These are phyloP conservation scores for Fusarium mundagurra DNA, from an alignment of 2,329 filamentous ascomycete species.

Conservation along the genomic window DNA sequence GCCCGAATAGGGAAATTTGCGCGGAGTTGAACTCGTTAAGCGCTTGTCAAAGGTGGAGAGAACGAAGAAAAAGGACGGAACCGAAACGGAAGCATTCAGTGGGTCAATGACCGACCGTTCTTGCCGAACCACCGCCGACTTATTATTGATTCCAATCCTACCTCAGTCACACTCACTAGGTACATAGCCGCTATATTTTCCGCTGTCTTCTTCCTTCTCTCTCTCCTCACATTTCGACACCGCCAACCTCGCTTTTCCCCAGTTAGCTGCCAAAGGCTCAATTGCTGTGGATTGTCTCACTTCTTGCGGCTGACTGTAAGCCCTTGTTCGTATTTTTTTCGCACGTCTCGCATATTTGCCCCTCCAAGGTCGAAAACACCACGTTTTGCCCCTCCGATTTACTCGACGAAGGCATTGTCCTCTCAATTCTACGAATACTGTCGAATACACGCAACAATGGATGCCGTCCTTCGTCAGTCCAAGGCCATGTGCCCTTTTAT, in stretches of 20 bases:
- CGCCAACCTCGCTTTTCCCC: neutral
- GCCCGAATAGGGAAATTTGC: slow-evolving; percentile 23
- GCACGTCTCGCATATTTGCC: slow-evolving; percentile 20
- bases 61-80: slow-evolving; percentile 28
- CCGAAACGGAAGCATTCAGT: slow-evolving; percentile 37
- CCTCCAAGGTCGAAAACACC: slow-evolving; percentile 20
- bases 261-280: slow-evolving; percentile 1
- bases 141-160: slow-evolving; percentile 7
- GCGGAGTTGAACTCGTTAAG: slow-evolving; percentile 14
- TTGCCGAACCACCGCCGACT: slow-evolving; percentile 39
- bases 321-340: slow-evolving; percentile 27
- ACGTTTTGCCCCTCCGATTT: slow-evolving; percentile 29
- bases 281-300: slow-evolving; percentile 25
- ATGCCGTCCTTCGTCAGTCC: slow-evolving; percentile 93
- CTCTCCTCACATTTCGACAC: neutral
- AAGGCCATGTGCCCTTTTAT: slow-evolving; percentile 98
- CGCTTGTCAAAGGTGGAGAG: neutral
- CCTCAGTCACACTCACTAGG: slow-evolving; percentile 4
- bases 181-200: slow-evolving; percentile 21
- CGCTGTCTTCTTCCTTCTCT: neutral
- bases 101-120: slow-evolving; percentile 36
- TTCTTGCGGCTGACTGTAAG: slow-evolving; percentile 23
- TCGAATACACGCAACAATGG: slow-evolving; percentile 68
- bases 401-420: slow-evolving; percentile 12
- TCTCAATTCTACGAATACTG: slow-evolving; percentile 3